phyloP scores from a whole-genome alignment of 371 early-diverging fungal genomes.

The Capillidium rhysosporum region DNA sequence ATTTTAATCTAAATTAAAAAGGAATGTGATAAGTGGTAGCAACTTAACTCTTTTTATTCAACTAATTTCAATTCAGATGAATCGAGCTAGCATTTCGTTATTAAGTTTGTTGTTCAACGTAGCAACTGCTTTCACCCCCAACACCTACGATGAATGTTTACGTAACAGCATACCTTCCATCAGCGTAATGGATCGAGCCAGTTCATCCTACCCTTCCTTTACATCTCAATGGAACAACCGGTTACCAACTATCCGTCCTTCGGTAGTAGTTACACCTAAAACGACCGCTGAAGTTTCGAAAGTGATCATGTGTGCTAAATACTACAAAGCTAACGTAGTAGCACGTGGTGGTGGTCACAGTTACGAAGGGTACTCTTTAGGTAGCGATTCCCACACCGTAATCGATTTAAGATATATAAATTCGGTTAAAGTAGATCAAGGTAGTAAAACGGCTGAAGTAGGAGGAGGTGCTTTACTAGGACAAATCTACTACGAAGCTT shows the following conservation, averaged over 20 bases:
- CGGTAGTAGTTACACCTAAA: background rate
- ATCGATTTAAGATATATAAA: slow-evolving; percentile 14
- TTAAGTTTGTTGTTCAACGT: no score
- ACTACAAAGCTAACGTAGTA: slow-evolving; percentile 9
- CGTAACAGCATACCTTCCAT: no score
- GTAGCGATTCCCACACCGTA: slow-evolving; percentile 14
- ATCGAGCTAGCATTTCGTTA: no score
- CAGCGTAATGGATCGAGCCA: background rate
- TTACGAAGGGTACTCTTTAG: slow-evolving; percentile 17
- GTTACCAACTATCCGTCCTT: background rate
- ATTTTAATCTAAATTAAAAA: no score
- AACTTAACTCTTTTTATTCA: no score
- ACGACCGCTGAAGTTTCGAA: background rate
- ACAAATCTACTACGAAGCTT: slow-evolving; percentile 11
- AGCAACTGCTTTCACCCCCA: no score
- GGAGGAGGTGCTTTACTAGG: slow-evolving; percentile 16
- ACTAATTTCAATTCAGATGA: no score
- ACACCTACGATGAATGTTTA: no score
- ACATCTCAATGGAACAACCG: background rate
- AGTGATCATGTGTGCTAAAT: slow-evolving; percentile 18
- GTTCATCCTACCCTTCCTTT: background rate
- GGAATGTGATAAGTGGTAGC: no score
- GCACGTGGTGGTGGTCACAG: slow-evolving; percentile 21
- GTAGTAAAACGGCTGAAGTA: slow-evolving; percentile 7
- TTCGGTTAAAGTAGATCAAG: slow-evolving; percentile 7